These are phyloP conservation scores for Scheffersomyces spartinae DNA, from an alignment of 805 yeast species.

Conservation along the genomic window DNA sequence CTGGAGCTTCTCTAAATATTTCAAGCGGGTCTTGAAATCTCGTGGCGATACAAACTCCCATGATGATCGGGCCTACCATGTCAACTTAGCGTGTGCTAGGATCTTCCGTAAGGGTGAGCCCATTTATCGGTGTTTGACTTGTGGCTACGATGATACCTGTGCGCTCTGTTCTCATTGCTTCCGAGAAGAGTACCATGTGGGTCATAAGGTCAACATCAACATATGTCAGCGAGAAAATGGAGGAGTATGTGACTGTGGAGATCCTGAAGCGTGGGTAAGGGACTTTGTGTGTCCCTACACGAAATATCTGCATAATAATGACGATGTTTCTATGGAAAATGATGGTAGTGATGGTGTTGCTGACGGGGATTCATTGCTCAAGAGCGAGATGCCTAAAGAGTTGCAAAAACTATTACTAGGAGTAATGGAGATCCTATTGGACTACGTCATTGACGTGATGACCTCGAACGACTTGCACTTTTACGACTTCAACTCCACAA, in stretches of 20 bases:
- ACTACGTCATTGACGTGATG: constrained; percentile 53
- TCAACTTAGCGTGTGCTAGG: constrained; percentile 61
- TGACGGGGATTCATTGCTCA: no score
- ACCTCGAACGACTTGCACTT: constrained; percentile 34
- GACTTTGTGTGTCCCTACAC: constrained; percentile 39
- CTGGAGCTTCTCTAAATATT: constrained; percentile 23
- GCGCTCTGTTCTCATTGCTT: constrained; percentile 74
- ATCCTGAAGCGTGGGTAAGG: constrained; percentile 68
- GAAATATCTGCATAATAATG: constrained; percentile 8
- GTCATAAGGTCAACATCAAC: constrained; percentile 57
- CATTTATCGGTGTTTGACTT: constrained; percentile 61
- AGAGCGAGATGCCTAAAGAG: constrained; percentile 29
- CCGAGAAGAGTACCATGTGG: constrained; percentile 55
- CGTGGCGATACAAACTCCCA: constrained; percentile 10
- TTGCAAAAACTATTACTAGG: constrained; percentile 23
- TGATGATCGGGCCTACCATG: constrained; percentile 34
- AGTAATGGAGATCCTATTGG: constrained; percentile 39
- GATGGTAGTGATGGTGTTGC: no score
- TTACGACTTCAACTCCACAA: constrained; percentile 11
- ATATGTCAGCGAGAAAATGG: constrained; percentile 60
- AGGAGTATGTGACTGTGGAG: constrained; percentile 87
- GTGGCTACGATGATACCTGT: constrained; percentile 76
- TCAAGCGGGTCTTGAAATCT: constrained; percentile 10
- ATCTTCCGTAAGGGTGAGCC: constrained; percentile 73
- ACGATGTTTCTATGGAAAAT: constrained; percentile 2